Conservation (phyloP, 768 basidiomycete species). For the Tylopilus sp. region DNA sequence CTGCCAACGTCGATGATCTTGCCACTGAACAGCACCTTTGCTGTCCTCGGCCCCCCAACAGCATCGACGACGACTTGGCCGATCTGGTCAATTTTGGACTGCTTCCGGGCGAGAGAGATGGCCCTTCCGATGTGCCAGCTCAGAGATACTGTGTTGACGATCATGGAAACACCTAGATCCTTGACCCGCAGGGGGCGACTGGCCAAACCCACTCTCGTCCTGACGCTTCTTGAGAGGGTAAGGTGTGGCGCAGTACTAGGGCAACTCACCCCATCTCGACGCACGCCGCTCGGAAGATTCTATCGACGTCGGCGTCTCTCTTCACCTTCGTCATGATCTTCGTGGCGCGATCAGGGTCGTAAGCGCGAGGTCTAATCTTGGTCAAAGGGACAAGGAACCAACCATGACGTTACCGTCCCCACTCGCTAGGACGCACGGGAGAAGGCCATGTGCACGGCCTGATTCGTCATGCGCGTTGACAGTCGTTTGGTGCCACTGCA, state of each 20-base stretch:
- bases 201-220: constrained; percentile 46
- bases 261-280: constrained; percentile 46
- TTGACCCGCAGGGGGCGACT: constrained; percentile 38
- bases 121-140: constrained; percentile 64
- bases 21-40: constrained; percentile 49
- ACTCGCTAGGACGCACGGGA: constrained; percentile 36
- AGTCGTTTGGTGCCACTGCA: constrained; percentile 31
- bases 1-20: constrained; percentile 55
- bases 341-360: constrained; percentile 12
- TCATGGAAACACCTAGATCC: constrained; percentile 38
- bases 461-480: constrained; percentile 28
- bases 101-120: constrained; percentile 48
- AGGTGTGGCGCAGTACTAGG: background rate
- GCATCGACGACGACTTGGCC: constrained; percentile 35
- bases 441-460: constrained; percentile 27
- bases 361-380: background rate
- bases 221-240: constrained; percentile 1
- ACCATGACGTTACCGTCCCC: constrained; percentile 38
- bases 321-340: constrained; percentile 44
- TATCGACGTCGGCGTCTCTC: constrained; percentile 41
- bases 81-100: constrained; percentile 39
- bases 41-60: constrained; percentile 34
- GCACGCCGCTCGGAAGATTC: constrained; percentile 44
- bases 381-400: background rate
- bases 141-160: constrained; percentile 53